Evolutionary conservation across 78 protist genomes (phyloP), one percentile per base, ranked within the genome.

Genomic region (Dictyostelium brefeldianum): DNA sequence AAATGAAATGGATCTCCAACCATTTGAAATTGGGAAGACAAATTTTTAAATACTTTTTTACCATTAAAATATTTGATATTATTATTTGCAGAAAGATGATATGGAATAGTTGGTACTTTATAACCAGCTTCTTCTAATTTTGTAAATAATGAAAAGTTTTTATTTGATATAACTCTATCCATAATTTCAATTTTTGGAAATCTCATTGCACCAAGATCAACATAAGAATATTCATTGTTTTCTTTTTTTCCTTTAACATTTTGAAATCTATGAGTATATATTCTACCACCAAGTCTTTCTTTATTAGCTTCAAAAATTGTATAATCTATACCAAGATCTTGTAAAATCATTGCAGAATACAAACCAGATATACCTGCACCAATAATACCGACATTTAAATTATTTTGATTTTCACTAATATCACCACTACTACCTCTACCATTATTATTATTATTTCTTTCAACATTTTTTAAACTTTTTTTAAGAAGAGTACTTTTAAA

Each of bases 121-220:
- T 67, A 3, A 0, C 89, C 89, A 8, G 36, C 15, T 20, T 69
- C 18, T 64, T 5, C 5, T 10, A 81, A 18, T 73, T 81, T 81
- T 43, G 31, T 20, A 11, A 81, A 69, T 54, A 81, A 67, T 62
- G 77, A 62, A 36, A 47, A 81, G 10, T 12, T n/a, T 69, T 64
- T 11, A 18, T 64, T 22, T 53, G 77, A 70, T 2, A 81, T 17
- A 0, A 81, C 11, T n/a, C 89, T 11, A 25, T 81, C 89, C 89
- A 81, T 81, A 3, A 50, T 41, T 31, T 47, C 27, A 7, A 41
- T 67, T 1, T 14, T 50, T 64, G 89, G 89, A 7, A 67, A n/a
- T 31, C 89, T 20, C 89, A 81, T 81, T 20, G 89, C 89, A 81
- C 89, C 89, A 4, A 81, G 15, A 17, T 81, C 89, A 51, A 79